Evolutionary conservation across 495 filamentous ascomycete genomes (phyloP).

Genomic region (Penicillium fimorum): DNA sequence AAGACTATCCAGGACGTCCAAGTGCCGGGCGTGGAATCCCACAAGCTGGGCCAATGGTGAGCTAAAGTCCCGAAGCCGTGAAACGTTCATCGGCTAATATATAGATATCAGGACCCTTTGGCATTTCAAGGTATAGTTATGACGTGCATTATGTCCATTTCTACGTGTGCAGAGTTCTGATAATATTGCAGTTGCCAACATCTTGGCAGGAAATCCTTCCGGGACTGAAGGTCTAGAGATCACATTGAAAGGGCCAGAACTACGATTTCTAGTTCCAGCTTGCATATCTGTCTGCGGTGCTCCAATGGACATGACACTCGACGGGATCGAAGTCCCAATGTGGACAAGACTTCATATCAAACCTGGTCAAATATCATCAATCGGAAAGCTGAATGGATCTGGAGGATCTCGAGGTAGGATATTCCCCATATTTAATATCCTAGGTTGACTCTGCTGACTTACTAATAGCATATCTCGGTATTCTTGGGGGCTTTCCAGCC

Average conservation of each 20-base stretch:
- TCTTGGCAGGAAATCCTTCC: constrained; percentile 54
- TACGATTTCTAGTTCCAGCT: constrained; percentile 50
- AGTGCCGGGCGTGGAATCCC: constrained; percentile 50
- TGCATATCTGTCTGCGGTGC: constrained; percentile 56
- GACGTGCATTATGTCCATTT: not conserved
- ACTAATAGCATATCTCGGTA: constrained; percentile 53
- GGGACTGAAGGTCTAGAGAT: constrained; percentile 57
- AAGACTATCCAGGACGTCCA: constrained; percentile 58
- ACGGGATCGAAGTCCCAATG: constrained; percentile 47
- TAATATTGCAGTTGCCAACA: constrained; percentile 47
- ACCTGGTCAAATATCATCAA: constrained; percentile 53
- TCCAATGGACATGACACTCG: constrained; percentile 45
- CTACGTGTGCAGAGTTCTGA: not conserved
- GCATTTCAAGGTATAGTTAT: constrained; percentile 32
- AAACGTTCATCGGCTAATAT: not conserved
- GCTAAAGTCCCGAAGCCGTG: not conserved
- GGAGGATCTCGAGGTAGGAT: constrained; percentile 36
- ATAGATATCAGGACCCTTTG: constrained; percentile 40
- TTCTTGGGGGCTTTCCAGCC: constrained; percentile 55
- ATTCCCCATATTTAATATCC: not conserved
- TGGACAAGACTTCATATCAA: constrained; percentile 53
- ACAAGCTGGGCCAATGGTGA: constrained; percentile 50
- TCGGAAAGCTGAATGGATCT: constrained; percentile 50
- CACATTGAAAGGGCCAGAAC: constrained; percentile 57
- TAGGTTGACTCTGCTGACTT: not conserved